These are phyloP conservation scores for Rhodotorula babjevae DNA, from an alignment of 768 basidiomycete species.

Conservation along the genomic window DNA sequence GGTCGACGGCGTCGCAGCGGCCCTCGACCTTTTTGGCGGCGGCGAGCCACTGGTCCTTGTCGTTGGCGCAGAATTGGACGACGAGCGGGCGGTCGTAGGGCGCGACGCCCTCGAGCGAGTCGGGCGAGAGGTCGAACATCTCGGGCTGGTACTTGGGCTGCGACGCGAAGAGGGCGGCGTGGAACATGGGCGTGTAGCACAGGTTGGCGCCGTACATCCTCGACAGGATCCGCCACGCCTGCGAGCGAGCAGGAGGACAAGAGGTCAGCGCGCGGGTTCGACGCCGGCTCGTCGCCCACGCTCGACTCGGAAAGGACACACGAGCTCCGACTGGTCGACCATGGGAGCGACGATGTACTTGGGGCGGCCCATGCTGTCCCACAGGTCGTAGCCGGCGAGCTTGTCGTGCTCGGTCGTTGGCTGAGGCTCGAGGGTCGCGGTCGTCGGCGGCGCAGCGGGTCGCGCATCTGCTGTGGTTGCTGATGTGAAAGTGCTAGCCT, in stretches of 20 bases:
- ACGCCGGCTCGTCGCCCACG: no score
- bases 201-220: constrained; percentile 79
- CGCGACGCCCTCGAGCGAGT: constrained; percentile 70
- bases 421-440: constrained; percentile 24
- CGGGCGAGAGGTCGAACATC: constrained; percentile 63
- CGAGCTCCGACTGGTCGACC: constrained; percentile 97
- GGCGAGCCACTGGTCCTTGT: constrained; percentile 68
- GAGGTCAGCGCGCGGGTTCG: constrained; percentile 1
- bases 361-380: constrained; percentile 63
- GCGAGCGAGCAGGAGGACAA: not conserved
- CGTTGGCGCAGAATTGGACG: constrained; percentile 76
- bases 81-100: constrained; percentile 42
- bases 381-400: constrained; percentile 31
- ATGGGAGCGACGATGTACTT: constrained; percentile 92
- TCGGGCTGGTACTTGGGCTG: constrained; percentile 59
- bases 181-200: constrained; percentile 97
- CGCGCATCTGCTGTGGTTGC: not conserved
- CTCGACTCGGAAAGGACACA: constrained; percentile 50
- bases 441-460: not conserved
- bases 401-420: constrained; percentile 12
- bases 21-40: constrained; percentile 70
- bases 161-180: constrained; percentile 74
- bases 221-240: constrained; percentile 87
- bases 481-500: not conserved
- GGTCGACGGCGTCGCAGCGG: constrained; percentile 81